A percentile compares a stretch with the other conserved stretches of the same genome.
phyloP scores from a whole-genome alignment of 1,139 yeast genomes.

The Sugiyamaella paludigena region DNA sequence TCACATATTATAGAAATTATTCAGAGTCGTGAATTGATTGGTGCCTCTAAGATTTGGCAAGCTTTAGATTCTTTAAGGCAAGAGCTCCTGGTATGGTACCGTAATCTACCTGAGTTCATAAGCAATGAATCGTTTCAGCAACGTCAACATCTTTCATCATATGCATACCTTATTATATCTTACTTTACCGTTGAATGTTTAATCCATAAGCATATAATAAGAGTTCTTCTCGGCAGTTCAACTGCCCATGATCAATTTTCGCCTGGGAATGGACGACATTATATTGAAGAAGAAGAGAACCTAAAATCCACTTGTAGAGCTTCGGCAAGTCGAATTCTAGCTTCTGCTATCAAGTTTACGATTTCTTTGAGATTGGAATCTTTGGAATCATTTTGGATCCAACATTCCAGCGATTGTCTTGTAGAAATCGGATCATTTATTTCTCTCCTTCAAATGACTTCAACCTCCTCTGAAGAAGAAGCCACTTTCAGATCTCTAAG shows the following conservation, averaged over 20 bases:
- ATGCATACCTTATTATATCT: slow-evolving; percentile 8
- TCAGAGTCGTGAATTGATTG: slow-evolving; percentile 15
- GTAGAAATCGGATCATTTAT: slow-evolving; percentile 28
- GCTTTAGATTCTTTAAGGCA: not conserved
- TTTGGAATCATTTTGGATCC: slow-evolving; percentile 27
- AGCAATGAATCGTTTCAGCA: too few relatives aligned
- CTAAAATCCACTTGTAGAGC: not conserved
- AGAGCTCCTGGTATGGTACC: not conserved
- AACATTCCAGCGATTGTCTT: slow-evolving; percentile 26
- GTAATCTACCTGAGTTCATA: not conserved
- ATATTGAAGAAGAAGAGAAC: too few relatives aligned
- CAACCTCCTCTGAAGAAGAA: slow-evolving; percentile 18
- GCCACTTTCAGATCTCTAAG: slow-evolving; percentile 13
- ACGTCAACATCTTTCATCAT: slow-evolving; percentile 2
- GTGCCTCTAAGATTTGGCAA: too few relatives aligned
- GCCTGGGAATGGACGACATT: too few relatives aligned
- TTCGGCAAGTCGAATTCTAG: not conserved
- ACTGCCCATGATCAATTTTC: not conserved
- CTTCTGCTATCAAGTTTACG: slow-evolving; percentile 21
- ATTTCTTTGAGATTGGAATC: slow-evolving; percentile 21
- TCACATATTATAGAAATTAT: slow-evolving; percentile 23
- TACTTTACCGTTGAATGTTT: slow-evolving; percentile 8
- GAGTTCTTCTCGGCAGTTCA: not conserved
- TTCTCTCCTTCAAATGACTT: slow-evolving; percentile 21
- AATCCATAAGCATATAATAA: slow-evolving; percentile 3